Evolutionary conservation across 306 rosid species (phyloP).

Genomic region (Dryas alaskensis): DNA sequence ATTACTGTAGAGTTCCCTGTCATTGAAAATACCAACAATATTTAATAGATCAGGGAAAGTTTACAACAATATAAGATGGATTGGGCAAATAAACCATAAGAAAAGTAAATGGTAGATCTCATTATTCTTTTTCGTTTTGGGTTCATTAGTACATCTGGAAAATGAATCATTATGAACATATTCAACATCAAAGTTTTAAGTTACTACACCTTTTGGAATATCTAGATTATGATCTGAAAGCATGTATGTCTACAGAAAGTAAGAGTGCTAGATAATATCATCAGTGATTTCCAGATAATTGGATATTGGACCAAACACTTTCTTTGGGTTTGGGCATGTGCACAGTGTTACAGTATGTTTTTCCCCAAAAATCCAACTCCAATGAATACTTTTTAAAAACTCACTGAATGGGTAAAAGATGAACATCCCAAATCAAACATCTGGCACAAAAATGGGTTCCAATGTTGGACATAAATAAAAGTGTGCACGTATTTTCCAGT

Average conservation of each 20-base stretch:
- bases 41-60: not conserved
- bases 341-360: not conserved
- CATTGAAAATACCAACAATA: not conserved
- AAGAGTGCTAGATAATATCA: not conserved
- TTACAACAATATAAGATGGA: not conserved
- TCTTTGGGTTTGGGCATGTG: not conserved
- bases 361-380: not conserved
- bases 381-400: not conserved
- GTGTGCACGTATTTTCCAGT: not conserved
- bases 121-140: not conserved
- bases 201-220: not conserved
- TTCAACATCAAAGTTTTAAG: not conserved
- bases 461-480: not conserved
- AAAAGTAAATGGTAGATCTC: not conserved
- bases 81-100: conserved; percentile 5
- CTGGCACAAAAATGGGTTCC: not conserved
- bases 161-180: not conserved
- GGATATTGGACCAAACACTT: not conserved
- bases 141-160: not conserved
- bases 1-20: conserved; percentile 96
- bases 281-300: not conserved
- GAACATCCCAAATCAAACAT: not conserved
- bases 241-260: not conserved
- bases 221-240: not conserved
- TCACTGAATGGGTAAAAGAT: not conserved